phyloP scores from a whole-genome alignment of 2,329 filamentous ascomycete species.

The Zarea fungicola region DNA sequence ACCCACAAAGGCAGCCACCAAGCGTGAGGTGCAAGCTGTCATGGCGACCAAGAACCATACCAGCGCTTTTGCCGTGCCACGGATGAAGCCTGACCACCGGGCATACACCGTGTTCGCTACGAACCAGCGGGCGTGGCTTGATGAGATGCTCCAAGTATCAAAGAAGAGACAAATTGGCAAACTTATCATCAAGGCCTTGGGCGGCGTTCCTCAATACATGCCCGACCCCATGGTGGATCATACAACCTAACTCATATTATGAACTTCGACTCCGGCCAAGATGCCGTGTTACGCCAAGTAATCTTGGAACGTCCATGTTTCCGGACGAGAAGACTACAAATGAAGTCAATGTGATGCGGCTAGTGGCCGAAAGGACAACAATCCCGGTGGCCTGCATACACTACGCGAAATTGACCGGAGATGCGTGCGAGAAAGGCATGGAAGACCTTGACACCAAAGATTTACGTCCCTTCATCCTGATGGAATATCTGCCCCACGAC shows the following conservation, averaged over 20 bases:
- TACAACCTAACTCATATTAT: neutral
- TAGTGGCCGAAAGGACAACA: neutral
- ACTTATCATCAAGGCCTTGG: neutral
- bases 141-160: neutral
- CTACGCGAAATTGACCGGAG: neutral
- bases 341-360: slow-evolving; percentile 1
- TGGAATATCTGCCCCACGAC: slow-evolving; percentile 2
- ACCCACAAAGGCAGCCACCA: neutral
- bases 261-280: neutral
- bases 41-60: neutral
- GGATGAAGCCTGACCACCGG: neutral
- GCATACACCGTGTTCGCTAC: neutral
- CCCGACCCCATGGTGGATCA: neutral
- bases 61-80: neutral
- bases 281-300: neutral
- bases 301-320: neutral
- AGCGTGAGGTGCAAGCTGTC: neutral
- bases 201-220: neutral
- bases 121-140: slow-evolving; percentile 2
- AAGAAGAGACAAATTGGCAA: neutral
- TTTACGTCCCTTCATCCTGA: neutral
- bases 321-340: neutral
- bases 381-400: neutral
- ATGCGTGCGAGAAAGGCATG: neutral
- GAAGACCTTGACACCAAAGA: neutral